Evolutionary conservation across 2,329 filamentous ascomycete genomes (phyloP).

Genomic region (Didymella exigua): DNA sequence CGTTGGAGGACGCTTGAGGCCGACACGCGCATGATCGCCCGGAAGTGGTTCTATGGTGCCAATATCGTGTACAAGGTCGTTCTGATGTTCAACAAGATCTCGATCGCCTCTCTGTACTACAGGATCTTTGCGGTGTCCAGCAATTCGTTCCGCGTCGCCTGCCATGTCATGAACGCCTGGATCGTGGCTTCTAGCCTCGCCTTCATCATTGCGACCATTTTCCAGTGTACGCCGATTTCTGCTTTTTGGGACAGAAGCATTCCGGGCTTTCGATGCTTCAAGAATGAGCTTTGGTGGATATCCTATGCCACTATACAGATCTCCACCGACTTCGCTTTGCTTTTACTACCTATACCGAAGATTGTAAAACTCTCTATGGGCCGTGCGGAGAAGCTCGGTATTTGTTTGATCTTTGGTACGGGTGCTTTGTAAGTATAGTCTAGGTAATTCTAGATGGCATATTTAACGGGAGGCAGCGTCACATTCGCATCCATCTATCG

Average conservation of each 20-base stretch:
- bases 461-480: constrained; percentile 22
- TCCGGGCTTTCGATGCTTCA: constrained; percentile 36
- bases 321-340: constrained; percentile 25
- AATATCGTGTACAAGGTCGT: constrained; percentile 48
- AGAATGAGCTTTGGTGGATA: constrained; percentile 35
- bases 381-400: constrained; percentile 26
- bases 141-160: constrained; percentile 33
- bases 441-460: not conserved
- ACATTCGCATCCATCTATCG: constrained; percentile 35
- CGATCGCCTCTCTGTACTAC: constrained; percentile 42
- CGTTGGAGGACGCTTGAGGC: constrained; percentile 21
- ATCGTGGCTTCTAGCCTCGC: constrained; percentile 41
- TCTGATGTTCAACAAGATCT: constrained; percentile 44
- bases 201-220: constrained; percentile 39
- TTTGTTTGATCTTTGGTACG: constrained; percentile 31
- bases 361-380: constrained; percentile 29
- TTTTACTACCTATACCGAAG: constrained; percentile 27
- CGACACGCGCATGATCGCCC: constrained; percentile 23
- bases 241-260: constrained; percentile 42
- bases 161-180: constrained; percentile 34
- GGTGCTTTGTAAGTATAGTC: constrained; percentile 26
- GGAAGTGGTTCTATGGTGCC: constrained; percentile 40
- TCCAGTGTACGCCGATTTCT: constrained; percentile 41
- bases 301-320: constrained; percentile 32
- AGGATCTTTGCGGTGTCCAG: constrained; percentile 41